These are phyloP conservation scores for Cladosporium sp. DNA, from an alignment of 2,329 filamentous ascomycete species.

Conservation along the genomic window DNA sequence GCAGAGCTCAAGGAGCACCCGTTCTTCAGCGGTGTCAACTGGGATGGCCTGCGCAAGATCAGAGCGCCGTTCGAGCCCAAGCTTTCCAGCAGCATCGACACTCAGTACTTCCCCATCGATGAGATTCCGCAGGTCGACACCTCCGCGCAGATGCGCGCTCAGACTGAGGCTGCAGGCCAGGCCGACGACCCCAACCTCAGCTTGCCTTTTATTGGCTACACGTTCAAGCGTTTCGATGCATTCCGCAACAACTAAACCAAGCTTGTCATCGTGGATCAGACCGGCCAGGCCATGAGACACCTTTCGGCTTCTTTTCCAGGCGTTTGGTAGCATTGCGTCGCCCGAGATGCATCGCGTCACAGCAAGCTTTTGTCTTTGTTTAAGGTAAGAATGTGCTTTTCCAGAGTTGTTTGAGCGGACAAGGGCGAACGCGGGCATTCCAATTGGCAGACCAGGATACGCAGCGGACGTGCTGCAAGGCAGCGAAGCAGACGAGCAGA, in stretches of 20 bases:
- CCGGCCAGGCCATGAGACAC: background rate
- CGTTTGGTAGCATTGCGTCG: conserved; percentile 1
- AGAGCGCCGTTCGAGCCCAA: conserved; percentile 94
- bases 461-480: background rate
- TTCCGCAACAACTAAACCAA: conserved; percentile 39
- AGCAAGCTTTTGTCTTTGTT: background rate
- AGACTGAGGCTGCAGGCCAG: conserved; percentile 65
- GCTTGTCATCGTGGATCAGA: background rate
- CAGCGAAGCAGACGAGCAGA: background rate
- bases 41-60: conserved; percentile 86
- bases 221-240: conserved; percentile 90
- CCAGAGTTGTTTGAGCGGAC: background rate
- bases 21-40: conserved; percentile 96
- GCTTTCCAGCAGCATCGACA: conserved; percentile 87
- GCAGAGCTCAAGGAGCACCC: conserved; percentile 88
- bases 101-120: conserved; percentile 97
- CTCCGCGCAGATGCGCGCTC: conserved; percentile 75
- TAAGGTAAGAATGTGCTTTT: background rate
- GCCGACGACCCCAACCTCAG: conserved; percentile 85
- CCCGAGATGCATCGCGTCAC: background rate
- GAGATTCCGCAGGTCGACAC: conserved; percentile 97
- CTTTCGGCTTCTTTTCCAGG: background rate
- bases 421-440: background rate
- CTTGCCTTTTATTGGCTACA: conserved; percentile 91
- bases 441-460: background rate